Conservation (phyloP, 148 eudicot genomes). For the Polygonum aviculare region DNA sequence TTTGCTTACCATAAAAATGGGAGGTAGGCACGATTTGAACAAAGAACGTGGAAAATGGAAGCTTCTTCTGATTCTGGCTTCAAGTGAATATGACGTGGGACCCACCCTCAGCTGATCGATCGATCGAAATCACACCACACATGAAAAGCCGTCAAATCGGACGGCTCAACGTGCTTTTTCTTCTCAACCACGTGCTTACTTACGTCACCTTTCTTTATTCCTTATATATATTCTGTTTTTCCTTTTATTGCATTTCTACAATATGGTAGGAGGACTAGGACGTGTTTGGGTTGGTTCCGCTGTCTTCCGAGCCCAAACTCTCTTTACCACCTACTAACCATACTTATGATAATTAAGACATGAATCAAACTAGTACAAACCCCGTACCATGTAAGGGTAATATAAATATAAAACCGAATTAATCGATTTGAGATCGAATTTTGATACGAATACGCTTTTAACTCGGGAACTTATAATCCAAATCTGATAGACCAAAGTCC, state of each 20-base stretch:
- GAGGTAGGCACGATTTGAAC: neutral
- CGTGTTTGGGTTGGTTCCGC: neutral
- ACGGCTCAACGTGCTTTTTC: neutral
- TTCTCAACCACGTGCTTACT: neutral
- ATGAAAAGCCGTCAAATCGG: conserved; percentile 1
- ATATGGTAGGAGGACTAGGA: neutral
- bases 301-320: neutral
- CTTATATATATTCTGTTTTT: neutral
- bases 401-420: too few species aligned
- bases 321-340: neutral
- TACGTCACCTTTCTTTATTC: neutral
- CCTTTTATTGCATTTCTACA: neutral
- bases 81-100: neutral
- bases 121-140: neutral
- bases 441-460: too few species aligned
- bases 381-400: too few species aligned
- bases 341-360: too few species aligned
- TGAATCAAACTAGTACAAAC: too few species aligned
- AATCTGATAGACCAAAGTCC: too few species aligned
- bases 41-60: conserved; percentile 7
- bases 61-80: neutral
- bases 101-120: neutral
- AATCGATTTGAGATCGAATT: too few species aligned
- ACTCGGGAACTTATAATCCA: too few species aligned
- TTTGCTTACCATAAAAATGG: neutral